Conservation (phyloP, 768 basidiomycete genomes). For the Leccinum disarticulatum region DNA sequence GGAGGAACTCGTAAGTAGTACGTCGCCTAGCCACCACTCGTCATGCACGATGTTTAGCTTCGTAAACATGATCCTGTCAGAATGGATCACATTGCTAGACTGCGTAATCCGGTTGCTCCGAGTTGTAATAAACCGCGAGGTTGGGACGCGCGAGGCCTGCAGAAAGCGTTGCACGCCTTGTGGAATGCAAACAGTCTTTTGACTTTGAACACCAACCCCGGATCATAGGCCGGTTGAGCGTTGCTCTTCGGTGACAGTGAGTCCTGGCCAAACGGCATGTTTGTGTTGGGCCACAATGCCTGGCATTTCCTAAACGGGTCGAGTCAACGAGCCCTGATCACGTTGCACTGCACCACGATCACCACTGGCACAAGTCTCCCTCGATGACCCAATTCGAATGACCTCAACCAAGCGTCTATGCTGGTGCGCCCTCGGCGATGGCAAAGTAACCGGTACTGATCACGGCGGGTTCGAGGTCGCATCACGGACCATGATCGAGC, state of each 20-base stretch:
- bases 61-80: neutral
- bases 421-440: neutral
- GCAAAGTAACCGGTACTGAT: slow-evolving; percentile 10
- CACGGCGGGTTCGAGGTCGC: neutral
- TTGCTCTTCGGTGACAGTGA: no score
- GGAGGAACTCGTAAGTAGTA: neutral
- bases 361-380: neutral
- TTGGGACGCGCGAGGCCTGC: no score
- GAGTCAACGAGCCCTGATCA: neutral
- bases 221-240: no score
- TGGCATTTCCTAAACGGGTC: neutral
- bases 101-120: neutral
- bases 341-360: no score
- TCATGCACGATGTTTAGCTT: neutral
- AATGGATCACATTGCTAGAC: neutral
- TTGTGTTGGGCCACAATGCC: no score
- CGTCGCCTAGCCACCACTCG: neutral
- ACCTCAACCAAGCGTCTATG: neutral
- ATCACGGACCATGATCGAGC: neutral
- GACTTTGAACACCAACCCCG: neutral
- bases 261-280: no score
- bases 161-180: neutral
- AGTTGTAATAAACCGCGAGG: neutral
- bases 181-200: neutral
- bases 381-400: neutral